Percentiles rank a stretch among this genome's conserved stretches.
phyloP scores from a whole-genome alignment of 805 yeast genomes.

The Grigorovia yakushimaensis region DNA sequence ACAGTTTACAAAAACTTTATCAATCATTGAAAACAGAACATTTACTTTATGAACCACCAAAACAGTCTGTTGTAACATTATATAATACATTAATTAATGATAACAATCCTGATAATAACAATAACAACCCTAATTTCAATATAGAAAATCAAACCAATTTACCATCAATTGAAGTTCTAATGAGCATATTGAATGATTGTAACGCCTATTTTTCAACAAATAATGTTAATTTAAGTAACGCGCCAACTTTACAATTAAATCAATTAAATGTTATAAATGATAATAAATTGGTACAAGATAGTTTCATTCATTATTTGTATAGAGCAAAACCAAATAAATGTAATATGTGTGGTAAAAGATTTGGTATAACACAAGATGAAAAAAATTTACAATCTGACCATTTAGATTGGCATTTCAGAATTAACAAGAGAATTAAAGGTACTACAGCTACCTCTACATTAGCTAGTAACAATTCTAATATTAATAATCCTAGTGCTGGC shows the following conservation, averaged over 20 bases:
- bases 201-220: slow-evolving; percentile 25
- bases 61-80: slow-evolving; percentile 23
- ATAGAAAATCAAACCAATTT: slow-evolving; percentile 6
- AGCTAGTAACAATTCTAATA: slow-evolving; percentile 15
- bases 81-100: slow-evolving; percentile 14
- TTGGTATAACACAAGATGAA: slow-evolving; percentile 51
- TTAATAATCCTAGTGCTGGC: neutral
- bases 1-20: slow-evolving; percentile 14
- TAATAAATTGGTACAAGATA: slow-evolving; percentile 22
- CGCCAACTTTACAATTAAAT: slow-evolving; percentile 23
- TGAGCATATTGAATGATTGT: slow-evolving; percentile 22
- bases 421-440: slow-evolving; percentile 64
- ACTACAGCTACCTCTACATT: slow-evolving; percentile 49
- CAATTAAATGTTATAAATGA: slow-evolving; percentile 28
- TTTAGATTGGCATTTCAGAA: slow-evolving; percentile 93
- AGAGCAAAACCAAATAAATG: slow-evolving; percentile 63
- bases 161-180: slow-evolving; percentile 18
- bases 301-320: slow-evolving; percentile 22
- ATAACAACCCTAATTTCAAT: neutral
- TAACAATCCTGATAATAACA: neutral
- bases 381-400: slow-evolving; percentile 49
- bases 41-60: slow-evolving; percentile 18
- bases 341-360: slow-evolving; percentile 82
- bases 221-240: slow-evolving; percentile 22
- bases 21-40: slow-evolving; percentile 17